Evolutionary conservation across 1,139 yeast genomes (phyloP).

Genomic region (Candida tropicalis): DNA sequence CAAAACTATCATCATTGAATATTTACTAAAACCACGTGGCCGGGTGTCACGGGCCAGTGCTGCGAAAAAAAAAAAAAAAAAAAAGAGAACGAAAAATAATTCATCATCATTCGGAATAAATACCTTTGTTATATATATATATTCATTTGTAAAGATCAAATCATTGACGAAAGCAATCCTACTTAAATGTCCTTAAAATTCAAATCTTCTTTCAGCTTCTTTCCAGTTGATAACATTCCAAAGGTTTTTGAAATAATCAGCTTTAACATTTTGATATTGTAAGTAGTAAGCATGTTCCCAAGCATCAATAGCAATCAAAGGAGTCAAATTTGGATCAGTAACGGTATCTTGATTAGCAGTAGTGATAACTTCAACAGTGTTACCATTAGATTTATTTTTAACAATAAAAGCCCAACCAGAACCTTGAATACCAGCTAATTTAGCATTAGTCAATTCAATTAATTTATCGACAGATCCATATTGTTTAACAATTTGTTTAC

Average conservation of each 20-base stretch:
- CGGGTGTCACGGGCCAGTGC: too few relatives aligned
- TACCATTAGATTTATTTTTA: conserved; percentile 80
- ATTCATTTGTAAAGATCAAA: too few relatives aligned
- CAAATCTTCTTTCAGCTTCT: conserved; percentile 77
- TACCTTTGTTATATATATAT: too few relatives aligned
- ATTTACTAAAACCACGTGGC: too few relatives aligned
- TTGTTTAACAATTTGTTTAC: conserved; percentile 62
- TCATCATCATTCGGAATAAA: too few relatives aligned
- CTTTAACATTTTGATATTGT: conserved; percentile 94
- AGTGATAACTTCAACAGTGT: conserved; percentile 77
- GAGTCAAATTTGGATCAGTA: conserved; percentile 62
- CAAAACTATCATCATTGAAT: too few relatives aligned
- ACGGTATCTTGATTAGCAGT: conserved; percentile 92
- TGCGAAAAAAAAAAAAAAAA: too few relatives aligned
- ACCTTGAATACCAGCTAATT: conserved; percentile 92
- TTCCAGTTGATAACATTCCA: conserved; percentile 98
- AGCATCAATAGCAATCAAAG: conserved; percentile 92
- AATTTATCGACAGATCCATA: conserved; percentile 81
- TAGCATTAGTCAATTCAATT: conserved; percentile 67
- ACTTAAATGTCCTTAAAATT: conserved; percentile 8
- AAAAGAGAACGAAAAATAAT: too few relatives aligned
- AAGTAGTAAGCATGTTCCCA: conserved; percentile 99
- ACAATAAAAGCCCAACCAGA: conserved; percentile 98
- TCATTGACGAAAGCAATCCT: background rate
- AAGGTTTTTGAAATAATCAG: conserved; percentile 91